phyloP scores from a whole-genome alignment of 495 filamentous ascomycete species.

The Penicillium goetzii region DNA sequence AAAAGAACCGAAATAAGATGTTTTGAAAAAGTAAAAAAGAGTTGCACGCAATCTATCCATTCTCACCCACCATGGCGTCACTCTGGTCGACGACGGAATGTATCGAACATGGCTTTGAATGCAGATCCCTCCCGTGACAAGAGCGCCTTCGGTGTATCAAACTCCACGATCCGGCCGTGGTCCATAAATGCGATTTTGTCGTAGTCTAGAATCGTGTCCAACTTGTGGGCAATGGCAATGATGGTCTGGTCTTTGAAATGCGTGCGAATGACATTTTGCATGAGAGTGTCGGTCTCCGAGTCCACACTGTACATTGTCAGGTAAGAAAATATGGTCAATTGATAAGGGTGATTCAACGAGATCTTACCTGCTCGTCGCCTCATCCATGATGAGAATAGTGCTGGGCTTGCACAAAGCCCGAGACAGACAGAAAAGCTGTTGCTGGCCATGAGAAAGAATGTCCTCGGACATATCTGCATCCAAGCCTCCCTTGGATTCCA shows the following conservation, averaged over 20 bases:
- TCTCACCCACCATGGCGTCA: neutral
- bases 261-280: constrained; percentile 37
- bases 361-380: constrained; percentile 47
- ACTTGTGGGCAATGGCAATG: constrained; percentile 40
- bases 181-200: constrained; percentile 42
- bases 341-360: neutral
- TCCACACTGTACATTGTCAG: constrained; percentile 33
- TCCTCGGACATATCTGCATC: constrained; percentile 43
- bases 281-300: constrained; percentile 34
- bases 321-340: neutral
- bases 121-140: constrained; percentile 25
- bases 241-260: constrained; percentile 38
- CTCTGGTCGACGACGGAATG: constrained; percentile 14
- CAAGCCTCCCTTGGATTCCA: constrained; percentile 45
- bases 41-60: neutral
- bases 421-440: constrained; percentile 53
- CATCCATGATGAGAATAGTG: constrained; percentile 49
- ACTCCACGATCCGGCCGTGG: constrained; percentile 36
- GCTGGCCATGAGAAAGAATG: constrained; percentile 48
- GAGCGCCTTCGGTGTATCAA: constrained; percentile 29
- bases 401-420: constrained; percentile 39
- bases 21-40: neutral
- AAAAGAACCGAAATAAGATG: neutral
- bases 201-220: constrained; percentile 42
- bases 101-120: constrained; percentile 26